Percentiles rank a stretch among this genome's conserved stretches.
These are phyloP conservation scores for Eimeria maxima DNA, from an alignment of 169 alveolate species.

Conservation along the genomic window DNA sequence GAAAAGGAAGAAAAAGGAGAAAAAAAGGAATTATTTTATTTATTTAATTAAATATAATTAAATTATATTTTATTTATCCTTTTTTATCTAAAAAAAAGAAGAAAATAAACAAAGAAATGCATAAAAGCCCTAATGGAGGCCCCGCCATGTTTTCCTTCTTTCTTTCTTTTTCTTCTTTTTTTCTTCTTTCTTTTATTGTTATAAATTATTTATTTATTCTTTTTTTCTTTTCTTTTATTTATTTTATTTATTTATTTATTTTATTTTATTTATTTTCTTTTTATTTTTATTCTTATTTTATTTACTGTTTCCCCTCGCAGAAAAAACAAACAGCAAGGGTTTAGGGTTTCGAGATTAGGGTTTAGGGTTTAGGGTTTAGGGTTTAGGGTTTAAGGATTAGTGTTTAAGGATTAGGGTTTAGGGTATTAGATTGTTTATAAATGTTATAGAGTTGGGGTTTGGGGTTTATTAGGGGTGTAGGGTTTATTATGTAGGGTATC, in stretches of 20 bases:
- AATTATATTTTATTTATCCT: not conserved
- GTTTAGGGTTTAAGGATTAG: not conserved
- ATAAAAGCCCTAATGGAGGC: not conserved
- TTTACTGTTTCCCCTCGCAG: not conserved
- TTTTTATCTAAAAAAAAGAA: not conserved
- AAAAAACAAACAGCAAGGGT: not conserved
- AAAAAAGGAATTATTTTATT: not conserved
- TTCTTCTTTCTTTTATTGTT: not conserved
- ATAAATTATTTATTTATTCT: no score
- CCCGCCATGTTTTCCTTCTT: not conserved
- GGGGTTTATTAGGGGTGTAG: not conserved
- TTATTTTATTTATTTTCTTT: no score
- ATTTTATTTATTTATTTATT: no score
- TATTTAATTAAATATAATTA: not conserved
- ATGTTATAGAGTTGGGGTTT: no score
- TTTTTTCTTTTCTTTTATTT: no score
- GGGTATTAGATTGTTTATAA: not conserved
- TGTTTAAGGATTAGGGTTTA: not conserved
- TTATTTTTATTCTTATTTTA: not conserved
- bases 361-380: constrained; percentile 20
- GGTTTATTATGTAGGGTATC: no score
- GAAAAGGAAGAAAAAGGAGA: not conserved
- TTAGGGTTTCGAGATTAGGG: no score
- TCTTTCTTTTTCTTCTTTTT: not conserved
- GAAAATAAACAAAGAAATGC: not conserved